These are phyloP conservation scores for Rutstroemia sp. DNA, from an alignment of 2,329 filamentous ascomycete species.

Conservation along the genomic window DNA sequence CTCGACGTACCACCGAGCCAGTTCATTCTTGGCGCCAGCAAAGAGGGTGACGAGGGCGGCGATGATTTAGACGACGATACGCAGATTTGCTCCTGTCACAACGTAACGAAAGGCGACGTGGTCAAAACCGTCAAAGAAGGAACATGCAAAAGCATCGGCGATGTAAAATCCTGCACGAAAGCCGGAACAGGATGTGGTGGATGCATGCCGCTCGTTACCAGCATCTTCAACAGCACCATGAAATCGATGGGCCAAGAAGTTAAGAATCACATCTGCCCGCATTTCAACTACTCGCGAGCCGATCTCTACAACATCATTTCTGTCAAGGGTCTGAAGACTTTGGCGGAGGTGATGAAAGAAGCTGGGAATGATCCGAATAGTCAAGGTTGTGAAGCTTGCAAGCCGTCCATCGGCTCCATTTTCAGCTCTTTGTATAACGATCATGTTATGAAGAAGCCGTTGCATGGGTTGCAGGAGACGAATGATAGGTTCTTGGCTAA, in stretches of 20 bases:
- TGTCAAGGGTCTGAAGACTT: slow-evolving; percentile 67
- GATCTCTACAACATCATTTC: slow-evolving; percentile 88
- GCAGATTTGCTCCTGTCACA: slow-evolving; percentile 89
- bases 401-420: slow-evolving; percentile 74
- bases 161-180: slow-evolving; percentile 86
- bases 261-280: slow-evolving; percentile 76
- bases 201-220: slow-evolving; percentile 80
- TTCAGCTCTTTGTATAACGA: slow-evolving; percentile 77
- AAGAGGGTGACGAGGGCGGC: slow-evolving; percentile 63
- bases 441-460: slow-evolving; percentile 65
- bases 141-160: slow-evolving; percentile 71
- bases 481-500: slow-evolving; percentile 86
- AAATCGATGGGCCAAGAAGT: slow-evolving; percentile 78
- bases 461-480: slow-evolving; percentile 77
- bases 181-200: slow-evolving; percentile 86
- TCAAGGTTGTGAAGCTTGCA: slow-evolving; percentile 82
- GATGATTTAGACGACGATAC: slow-evolving; percentile 79
- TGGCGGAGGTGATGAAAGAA: slow-evolving; percentile 70
- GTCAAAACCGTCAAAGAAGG: slow-evolving; percentile 66
- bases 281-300: slow-evolving; percentile 76
- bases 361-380: slow-evolving; percentile 64
- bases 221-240: slow-evolving; percentile 88
- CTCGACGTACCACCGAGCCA: slow-evolving; percentile 73
- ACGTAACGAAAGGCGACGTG: slow-evolving; percentile 80
- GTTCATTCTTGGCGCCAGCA: slow-evolving; percentile 73